Conservation (phyloP, 2,329 filamentous ascomycete genomes). For the Gaeumannomyces sp. region DNA sequence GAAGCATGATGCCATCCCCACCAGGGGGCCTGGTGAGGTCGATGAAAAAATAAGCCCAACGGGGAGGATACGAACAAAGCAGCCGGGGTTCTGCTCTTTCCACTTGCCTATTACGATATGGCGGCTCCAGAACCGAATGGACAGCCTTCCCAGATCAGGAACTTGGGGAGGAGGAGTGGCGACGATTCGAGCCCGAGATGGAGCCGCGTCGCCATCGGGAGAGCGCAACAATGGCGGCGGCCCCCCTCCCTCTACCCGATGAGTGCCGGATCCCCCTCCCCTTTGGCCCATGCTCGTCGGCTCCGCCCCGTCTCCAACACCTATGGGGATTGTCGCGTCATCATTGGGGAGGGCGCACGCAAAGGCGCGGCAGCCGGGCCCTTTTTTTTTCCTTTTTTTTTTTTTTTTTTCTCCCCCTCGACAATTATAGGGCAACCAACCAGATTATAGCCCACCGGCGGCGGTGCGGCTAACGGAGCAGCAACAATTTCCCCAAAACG, state of each 20-base stretch:
- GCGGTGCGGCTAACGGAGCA: slow-evolving; percentile 27
- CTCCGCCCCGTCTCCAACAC: background rate
- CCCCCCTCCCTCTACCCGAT: too few species aligned
- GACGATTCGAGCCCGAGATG: background rate
- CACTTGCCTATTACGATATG: background rate
- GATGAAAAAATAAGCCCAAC: background rate
- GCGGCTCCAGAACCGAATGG: background rate
- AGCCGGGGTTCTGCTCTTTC: background rate
- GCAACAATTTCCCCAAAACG: slow-evolving; percentile 39
- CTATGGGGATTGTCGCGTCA: slow-evolving; percentile 16
- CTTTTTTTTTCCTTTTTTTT: slow-evolving; percentile 5
- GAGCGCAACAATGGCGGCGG: too few species aligned
- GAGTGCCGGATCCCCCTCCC: too few species aligned
- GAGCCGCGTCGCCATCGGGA: background rate
- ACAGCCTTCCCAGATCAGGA: background rate
- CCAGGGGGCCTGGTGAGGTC: background rate
- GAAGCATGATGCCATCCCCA: background rate
- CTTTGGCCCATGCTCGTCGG: background rate
- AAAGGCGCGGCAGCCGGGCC: slow-evolving; percentile 2
- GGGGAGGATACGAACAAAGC: background rate
- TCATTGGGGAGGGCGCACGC: slow-evolving; percentile 17
- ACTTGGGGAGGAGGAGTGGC: background rate
- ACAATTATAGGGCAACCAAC: slow-evolving; percentile 28
- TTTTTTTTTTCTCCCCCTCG: slow-evolving; percentile 18
- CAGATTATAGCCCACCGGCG: slow-evolving; percentile 31